A percentile compares a stretch with the other conserved stretches of the same genome.
These are phyloP conservation scores for Fomitopsis schrenkii DNA, from an alignment of 1,284 basidiomycete genomes.

Conservation along the genomic window DNA sequence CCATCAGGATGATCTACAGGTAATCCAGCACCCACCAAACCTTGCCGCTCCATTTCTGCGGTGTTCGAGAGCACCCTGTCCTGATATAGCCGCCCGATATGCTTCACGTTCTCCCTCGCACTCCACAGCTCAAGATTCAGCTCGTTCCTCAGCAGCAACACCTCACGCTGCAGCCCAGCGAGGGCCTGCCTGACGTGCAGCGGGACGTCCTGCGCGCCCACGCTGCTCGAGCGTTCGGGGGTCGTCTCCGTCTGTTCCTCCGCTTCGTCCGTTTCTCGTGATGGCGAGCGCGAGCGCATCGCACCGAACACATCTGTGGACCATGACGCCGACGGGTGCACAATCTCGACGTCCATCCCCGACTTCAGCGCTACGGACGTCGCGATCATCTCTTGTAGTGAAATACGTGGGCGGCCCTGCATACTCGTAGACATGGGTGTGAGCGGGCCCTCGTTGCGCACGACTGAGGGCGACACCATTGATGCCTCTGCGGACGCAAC, in stretches of 20 bases:
- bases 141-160: conserved; percentile 69
- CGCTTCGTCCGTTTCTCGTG: conserved; percentile 11
- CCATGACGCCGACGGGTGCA: conserved; percentile 25
- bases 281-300: conserved; percentile 17
- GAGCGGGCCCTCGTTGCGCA: background rate
- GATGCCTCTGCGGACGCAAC: background rate
- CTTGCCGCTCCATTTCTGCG: conserved; percentile 76
- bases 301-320: conserved; percentile 17
- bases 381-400: conserved; percentile 67
- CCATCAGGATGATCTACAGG: background rate
- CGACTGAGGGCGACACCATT: background rate
- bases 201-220: conserved; percentile 26
- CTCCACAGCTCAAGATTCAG: conserved; percentile 82
- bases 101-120: conserved; percentile 71
- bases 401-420: conserved; percentile 35
- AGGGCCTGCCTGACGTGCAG: conserved; percentile 56
- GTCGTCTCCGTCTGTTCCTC: conserved; percentile 8
- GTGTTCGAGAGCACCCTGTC: conserved; percentile 68
- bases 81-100: conserved; percentile 73
- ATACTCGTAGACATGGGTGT: background rate
- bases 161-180: conserved; percentile 66
- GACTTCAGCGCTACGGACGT: conserved; percentile 69
- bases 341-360: conserved; percentile 55
- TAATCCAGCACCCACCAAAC: conserved; percentile 44
- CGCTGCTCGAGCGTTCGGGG: background rate